These are phyloP conservation scores for Boletus pseudopeckii DNA, from an alignment of 768 basidiomycete genomes.

Conservation along the genomic window DNA sequence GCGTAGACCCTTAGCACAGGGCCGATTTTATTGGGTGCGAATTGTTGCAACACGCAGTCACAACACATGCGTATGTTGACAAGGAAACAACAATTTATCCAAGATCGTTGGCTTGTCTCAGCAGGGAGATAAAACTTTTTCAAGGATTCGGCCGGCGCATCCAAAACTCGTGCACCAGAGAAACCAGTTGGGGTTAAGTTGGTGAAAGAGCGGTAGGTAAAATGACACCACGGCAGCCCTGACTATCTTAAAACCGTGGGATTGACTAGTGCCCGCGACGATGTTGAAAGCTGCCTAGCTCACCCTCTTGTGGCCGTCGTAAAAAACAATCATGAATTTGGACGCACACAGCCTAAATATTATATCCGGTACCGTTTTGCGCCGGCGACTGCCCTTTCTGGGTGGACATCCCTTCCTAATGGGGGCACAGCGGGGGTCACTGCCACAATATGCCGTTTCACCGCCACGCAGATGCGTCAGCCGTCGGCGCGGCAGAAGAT, in stretches of 20 bases:
- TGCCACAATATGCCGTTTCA: too few relatives aligned
- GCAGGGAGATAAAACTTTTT: background rate
- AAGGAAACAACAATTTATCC: conserved; percentile 16
- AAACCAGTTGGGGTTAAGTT: too few relatives aligned
- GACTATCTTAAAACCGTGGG: background rate
- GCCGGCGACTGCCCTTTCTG: background rate
- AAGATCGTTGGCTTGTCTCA: background rate
- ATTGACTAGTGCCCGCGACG: too few relatives aligned
- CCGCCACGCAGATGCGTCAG: conserved; percentile 16
- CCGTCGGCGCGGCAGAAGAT: conserved; percentile 9
- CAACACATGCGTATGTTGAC: conserved; percentile 9
- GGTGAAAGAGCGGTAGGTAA: background rate
- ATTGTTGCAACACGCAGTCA: too few relatives aligned
- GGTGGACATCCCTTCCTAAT: background rate
- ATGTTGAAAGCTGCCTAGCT: too few relatives aligned
- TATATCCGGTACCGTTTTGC: too few relatives aligned
- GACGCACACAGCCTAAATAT: too few relatives aligned
- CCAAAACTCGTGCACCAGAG: background rate
- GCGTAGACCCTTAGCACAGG: background rate
- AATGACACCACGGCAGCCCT: background rate
- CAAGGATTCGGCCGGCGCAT: background rate
- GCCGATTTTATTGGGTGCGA: background rate
- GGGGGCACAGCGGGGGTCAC: background rate
- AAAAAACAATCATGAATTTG: too few relatives aligned
- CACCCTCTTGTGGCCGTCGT: too few relatives aligned